Evolutionary conservation across 371 early-diverging fungal genomes (phyloP), one percentile per base, ranked within the genome.

Genomic region (Mucor ambiguus): DNA sequence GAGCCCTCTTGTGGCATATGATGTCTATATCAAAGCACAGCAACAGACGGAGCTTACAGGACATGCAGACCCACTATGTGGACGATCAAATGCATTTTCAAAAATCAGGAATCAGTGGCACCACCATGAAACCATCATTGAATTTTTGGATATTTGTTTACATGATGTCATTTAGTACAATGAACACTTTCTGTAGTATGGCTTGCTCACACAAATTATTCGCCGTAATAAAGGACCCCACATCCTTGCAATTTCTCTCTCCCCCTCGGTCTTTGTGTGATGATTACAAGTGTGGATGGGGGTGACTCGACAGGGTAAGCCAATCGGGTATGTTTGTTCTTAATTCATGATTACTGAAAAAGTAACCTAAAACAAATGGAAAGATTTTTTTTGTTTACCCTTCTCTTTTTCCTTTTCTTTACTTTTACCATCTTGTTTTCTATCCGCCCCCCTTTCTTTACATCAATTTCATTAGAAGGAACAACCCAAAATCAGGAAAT

Each of bases 301-400:
- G 52, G 52, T 52, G 52, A 52, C 52, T 52, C 52, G 24, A 14
- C 52, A 22, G 16, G 10, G 12, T 52, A 28, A 28, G 26, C 52
- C 52, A 52, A 52, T 52, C 52, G 52, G 52, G 52, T 52, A 26
- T 8, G 52, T 22, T 12, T 60, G 22, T 49, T 61, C 16, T 61
- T 33, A 33, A 20, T 61, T 61, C 52, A 30, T 61, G 61, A 22
- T 49, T 24, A 37, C 26, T 49, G 22, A 33, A 33, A 60, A 60
- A 60, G 43, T 43, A 52, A 26, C 52, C 52, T 52, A 60, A 59
- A 43, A 60, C n/a, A 60, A 30, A 46, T 60, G 44, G 46, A 6
- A 60, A 46, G 44, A 60, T 52, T 52, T 52, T 44, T 48, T 52
- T 52, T 52, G 52, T 52, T 52, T 52, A 52, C 52, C 52, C 52